These are phyloP conservation scores for Pythium plurisporium DNA, from an alignment of 352 stramenopile genomes.

Conservation along the genomic window DNA sequence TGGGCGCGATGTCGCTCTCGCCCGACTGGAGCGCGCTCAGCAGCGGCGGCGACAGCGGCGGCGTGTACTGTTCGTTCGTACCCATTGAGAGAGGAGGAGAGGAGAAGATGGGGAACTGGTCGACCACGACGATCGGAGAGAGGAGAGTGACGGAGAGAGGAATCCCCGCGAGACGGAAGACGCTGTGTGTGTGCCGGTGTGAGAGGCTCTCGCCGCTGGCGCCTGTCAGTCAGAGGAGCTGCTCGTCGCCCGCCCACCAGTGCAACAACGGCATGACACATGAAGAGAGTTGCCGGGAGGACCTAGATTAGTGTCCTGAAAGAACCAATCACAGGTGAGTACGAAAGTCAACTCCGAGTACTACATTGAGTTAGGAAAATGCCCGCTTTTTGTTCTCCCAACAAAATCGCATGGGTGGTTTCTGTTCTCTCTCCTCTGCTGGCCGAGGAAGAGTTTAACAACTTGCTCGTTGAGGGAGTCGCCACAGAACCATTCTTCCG, in stretches of 20 bases:
- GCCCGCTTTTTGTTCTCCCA: background rate
- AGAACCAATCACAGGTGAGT: background rate
- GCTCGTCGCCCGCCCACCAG: slow-evolving; percentile 3
- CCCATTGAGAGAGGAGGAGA: slow-evolving; percentile 29
- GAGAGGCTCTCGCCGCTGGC: background rate
- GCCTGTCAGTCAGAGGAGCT: background rate
- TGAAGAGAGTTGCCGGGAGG: background rate
- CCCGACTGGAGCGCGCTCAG: slow-evolving; percentile 64
- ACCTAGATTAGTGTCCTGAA: slow-evolving; percentile 15
- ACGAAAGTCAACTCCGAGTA: too few species aligned
- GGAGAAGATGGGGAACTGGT: too few species aligned
- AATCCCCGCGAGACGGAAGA: background rate
- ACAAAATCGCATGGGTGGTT: too few species aligned
- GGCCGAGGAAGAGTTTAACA: too few species aligned
- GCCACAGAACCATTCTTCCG: too few species aligned
- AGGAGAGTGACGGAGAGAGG: background rate
- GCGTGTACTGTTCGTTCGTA: slow-evolving; percentile 38
- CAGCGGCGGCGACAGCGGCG: slow-evolving; percentile 42
- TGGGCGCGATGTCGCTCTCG: slow-evolving; percentile 62
- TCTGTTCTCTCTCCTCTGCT: too few species aligned
- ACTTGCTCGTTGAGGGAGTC: too few species aligned
- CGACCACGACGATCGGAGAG: too few species aligned
- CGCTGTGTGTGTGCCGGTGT: background rate
- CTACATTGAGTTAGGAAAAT: too few species aligned
- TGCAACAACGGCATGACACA: slow-evolving; percentile 19